These are phyloP conservation scores for Eugenia klotzschiana DNA, from an alignment of 441 rosid species.

Conservation along the genomic window DNA sequence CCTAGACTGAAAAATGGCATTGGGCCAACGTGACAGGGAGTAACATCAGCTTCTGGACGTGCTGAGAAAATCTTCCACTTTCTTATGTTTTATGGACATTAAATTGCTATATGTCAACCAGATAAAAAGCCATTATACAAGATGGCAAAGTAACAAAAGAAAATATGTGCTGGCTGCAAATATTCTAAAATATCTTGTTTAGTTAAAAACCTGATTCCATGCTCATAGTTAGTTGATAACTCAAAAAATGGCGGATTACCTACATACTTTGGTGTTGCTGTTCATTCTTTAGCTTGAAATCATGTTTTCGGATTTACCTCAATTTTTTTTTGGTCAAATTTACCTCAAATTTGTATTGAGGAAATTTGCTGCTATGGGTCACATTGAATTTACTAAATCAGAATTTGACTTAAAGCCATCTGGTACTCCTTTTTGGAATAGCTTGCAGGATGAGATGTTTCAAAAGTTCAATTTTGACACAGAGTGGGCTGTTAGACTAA, in stretches of 20 bases:
- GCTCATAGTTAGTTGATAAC: neutral
- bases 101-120: neutral
- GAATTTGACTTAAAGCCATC: neutral
- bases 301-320: neutral
- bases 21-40: neutral
- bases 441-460: constrained; percentile 99
- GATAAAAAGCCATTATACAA: neutral
- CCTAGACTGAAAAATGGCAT: neutral
- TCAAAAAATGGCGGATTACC: neutral
- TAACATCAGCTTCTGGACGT: neutral
- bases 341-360: neutral
- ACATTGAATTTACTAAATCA: neutral
- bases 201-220: neutral
- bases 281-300: neutral
- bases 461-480: constrained; percentile 89
- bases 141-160: neutral
- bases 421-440: constrained; percentile 10
- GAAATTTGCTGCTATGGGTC: neutral
- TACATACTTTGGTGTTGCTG: neutral
- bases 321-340: no score
- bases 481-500: constrained; percentile 86
- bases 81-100: neutral
- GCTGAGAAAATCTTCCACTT: neutral
- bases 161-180: neutral
- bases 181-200: neutral